Base-by-base conservation (phyloP, 176 grass and related monocot genomes). In the Alloteropsis semialata region DNA sequence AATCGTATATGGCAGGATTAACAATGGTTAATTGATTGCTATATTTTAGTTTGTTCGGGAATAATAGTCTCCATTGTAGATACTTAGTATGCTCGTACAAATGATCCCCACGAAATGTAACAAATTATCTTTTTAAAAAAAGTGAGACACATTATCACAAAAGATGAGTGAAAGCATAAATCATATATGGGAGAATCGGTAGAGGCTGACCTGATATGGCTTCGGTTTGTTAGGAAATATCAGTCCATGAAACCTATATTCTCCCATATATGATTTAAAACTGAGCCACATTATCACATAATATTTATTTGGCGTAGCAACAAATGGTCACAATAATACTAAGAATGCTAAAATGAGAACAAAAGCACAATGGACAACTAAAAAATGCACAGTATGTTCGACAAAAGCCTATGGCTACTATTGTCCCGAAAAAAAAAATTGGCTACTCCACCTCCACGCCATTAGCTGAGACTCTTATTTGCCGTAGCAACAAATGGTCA, bases 351-450 rank as follows among this genome's bases (percentile, higher is more conserved):
- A 73, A 22, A n/a, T 22, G 39, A 28, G 11, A 66, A 75, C 21
- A 81, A 41, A 59, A 56, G 15, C 59, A 55, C 10, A 37, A 24
- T 42, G 8, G 38, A 30, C 29, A 72, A 53, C 5, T 79, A 10
- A 28, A 33, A 25, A 28, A n/a, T 68, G 32, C 5, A 18, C 49
- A 82, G 18, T 19, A 68, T 37, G 19, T 82, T 77, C 43, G 71
- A 61, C 54, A 36, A 59, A 5, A 27, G 27, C 69, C 75, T 89
- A 30, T 80, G 57, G 38, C 29, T 62, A 81, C 39, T 69, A 12
- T n/a, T n/a, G n/a, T n/a, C n/a, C n/a, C n/a, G n/a, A n/a, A n/a
- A n/a, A n/a, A n/a, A n/a, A n/a, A n/a, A n/a, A n/a, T n/a, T n/a
- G n/a, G n/a, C n/a, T n/a, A n/a, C n/a, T n/a, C n/a, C n/a, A n/a